phyloP scores from a whole-genome alignment of 192 early-diverging fungal genomes.

The Coemansia guatemalensis region DNA sequence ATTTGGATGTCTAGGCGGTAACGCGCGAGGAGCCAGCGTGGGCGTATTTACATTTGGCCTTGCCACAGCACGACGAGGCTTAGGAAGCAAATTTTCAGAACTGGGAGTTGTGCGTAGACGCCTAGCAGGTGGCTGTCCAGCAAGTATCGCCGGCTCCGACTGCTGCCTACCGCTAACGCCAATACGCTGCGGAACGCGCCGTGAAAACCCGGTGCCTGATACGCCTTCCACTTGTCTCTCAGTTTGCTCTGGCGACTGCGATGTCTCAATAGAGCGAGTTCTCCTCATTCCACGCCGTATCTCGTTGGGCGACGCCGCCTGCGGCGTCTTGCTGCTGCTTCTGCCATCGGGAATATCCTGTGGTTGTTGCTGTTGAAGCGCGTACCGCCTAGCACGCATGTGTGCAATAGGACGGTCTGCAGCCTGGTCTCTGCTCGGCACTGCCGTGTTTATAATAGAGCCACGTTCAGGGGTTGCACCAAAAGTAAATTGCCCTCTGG shows the following conservation, averaged over 20 bases:
- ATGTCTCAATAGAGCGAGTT: conserved; percentile 19
- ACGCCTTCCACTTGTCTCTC: background rate
- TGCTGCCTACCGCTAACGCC: conserved; percentile 25
- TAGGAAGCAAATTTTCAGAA: background rate
- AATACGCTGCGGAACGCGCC: conserved; percentile 11
- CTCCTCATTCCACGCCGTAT: conserved; percentile 17
- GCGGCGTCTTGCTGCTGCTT: background rate
- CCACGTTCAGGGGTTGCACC: background rate
- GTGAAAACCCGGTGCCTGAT: conserved; percentile 4
- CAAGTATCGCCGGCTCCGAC: conserved; percentile 17
- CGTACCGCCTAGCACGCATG: conserved; percentile 22
- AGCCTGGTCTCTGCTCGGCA: background rate
- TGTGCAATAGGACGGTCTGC: conserved; percentile 18
- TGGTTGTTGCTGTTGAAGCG: conserved; percentile 5
- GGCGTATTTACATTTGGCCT: background rate
- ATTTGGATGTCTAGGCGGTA: conserved; percentile 2
- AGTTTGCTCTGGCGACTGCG: conserved; percentile 5
- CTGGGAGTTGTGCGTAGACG: conserved; percentile 7
- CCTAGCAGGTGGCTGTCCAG: conserved; percentile 1
- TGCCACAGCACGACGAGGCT: background rate
- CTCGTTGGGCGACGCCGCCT: background rate
- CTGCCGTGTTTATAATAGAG: background rate
- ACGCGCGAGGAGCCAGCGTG: conserved; percentile 9
- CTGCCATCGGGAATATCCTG: background rate
- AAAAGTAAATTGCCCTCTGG: background rate